These are phyloP conservation scores for Flaveria sonorensis DNA, from an alignment of 129 eudicot genomes.

Conservation along the genomic window DNA sequence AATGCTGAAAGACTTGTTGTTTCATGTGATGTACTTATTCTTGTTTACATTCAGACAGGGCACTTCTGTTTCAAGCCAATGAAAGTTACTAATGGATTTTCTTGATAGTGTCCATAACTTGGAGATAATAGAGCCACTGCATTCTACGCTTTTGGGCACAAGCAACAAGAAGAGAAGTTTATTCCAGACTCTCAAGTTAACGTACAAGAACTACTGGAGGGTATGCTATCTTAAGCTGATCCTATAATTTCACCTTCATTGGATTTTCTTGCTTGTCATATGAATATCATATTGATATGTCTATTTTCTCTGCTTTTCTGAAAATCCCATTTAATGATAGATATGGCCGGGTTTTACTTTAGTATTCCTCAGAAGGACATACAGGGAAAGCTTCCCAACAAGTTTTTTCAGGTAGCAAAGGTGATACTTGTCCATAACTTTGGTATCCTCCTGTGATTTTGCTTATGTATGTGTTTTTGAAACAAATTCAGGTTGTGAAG, in stretches of 20 bases:
- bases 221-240: constrained; percentile 46
- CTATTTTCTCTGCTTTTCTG: neutral
- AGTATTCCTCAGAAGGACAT: neutral
- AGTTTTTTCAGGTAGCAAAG: constrained; percentile 84
- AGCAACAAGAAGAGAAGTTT: constrained; percentile 91
- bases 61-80: constrained; percentile 98
- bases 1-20: neutral
- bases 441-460: constrained; percentile 19
- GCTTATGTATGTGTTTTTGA: constrained; percentile 27
- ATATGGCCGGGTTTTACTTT: constrained; percentile 75
- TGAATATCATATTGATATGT: constrained; percentile 3
- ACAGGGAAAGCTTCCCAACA: constrained; percentile 49
- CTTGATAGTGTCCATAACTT: constrained; percentile 77
- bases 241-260: neutral
- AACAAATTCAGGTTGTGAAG: constrained; percentile 68
- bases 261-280: neutral
- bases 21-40: constrained; percentile 3
- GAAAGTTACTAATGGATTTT: constrained; percentile 56
- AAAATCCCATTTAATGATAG: constrained; percentile 93
- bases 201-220: constrained; percentile 83
- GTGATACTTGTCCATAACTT: constrained; percentile 16
- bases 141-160: constrained; percentile 72
- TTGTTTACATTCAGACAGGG: constrained; percentile 67
- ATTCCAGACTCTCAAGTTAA: constrained; percentile 89
- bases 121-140: constrained; percentile 91